Evolutionary conservation across 164 flowering plant genomes (phyloP).

Genomic region (Sextonia rubra): DNA sequence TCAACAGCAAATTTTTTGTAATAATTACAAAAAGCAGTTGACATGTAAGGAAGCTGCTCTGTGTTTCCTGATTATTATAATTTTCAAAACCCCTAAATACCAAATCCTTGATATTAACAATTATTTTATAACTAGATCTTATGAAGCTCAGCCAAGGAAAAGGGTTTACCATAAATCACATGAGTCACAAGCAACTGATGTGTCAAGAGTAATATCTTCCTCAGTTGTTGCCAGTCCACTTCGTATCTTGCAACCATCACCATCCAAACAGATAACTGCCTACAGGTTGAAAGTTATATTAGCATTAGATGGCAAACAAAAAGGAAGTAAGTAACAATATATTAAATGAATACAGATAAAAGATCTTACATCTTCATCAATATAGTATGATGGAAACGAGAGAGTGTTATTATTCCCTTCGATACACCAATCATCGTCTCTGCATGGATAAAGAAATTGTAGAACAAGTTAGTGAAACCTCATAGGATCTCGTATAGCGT

Average conservation of each 20-base stretch:
- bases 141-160: neutral
- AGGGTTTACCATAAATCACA: constrained; percentile 76
- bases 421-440: constrained; percentile 90
- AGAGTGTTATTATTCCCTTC: constrained; percentile 76
- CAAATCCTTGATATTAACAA: neutral
- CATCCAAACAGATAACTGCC: constrained; percentile 98
- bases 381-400: constrained; percentile 94
- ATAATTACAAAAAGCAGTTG: too few species aligned
- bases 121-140: neutral
- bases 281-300: constrained; percentile 34
- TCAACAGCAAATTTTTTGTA: too few species aligned
- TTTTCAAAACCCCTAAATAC: neutral
- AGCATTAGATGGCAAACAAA: constrained; percentile 13
- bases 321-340: constrained; percentile 1
- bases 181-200: constrained; percentile 98
- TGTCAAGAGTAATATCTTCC: constrained; percentile 67
- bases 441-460: constrained; percentile 30
- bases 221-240: constrained; percentile 39
- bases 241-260: constrained; percentile 89
- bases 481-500: too few species aligned
- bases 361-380: constrained; percentile 90
- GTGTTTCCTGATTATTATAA: neutral
- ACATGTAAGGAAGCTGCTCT: neutral
- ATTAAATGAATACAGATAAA: constrained; percentile 2
- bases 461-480: constrained; percentile 5